Evolutionary conservation across 148 eudicot genomes (phyloP), one percentile per base, ranked within the genome.

Genomic region (Nepenthes gracilis): DNA sequence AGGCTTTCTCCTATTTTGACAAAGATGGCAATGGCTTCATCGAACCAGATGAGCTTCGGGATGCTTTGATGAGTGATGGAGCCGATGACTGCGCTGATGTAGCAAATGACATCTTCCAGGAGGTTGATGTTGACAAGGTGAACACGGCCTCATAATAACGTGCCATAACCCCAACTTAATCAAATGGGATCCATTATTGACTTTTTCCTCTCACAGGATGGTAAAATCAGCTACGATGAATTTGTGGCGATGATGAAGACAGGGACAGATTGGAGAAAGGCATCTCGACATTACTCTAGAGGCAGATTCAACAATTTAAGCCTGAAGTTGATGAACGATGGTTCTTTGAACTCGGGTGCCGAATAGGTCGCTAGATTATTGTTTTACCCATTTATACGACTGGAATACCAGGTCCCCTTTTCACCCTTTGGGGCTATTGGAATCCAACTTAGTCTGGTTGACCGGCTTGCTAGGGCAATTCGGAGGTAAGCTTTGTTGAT

Each of bases 161-260:
- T 37, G 14, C 47, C 35, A 52, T 55, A 23, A 23, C 51, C 58
- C 12, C 6, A n/a, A 5, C 12, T 10, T 5, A 49, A n/a, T 49
- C 13, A 6, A 5, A 12, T 11, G 11, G 3, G 53, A 11, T 11
- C 13, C 15, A 2, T 49, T 5, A 5, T 11, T 49, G 53, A 10
- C 15, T 43, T 66, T 43, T 11, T 60, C 7, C 62, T 57, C 35
- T 47, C 77, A 56, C 77, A 90, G 97, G 97, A 90, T 72, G 97
- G 97, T 11, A 72, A 54, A 65, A 87, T 90, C 69, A 90, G 97
- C 74, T 87, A 87, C 23, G 97, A 90, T 10, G 97, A 90, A 65
- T 90, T 90, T 70, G 89, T 74, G 50, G 95, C 97, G 6, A 90
- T 90, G 97, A 87, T 90, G 95, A 90, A 87, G 77, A 87, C 97